Evolutionary conservation across 2,329 filamentous ascomycete species (phyloP).

Genomic region (Coniochaeta ligniaria): DNA sequence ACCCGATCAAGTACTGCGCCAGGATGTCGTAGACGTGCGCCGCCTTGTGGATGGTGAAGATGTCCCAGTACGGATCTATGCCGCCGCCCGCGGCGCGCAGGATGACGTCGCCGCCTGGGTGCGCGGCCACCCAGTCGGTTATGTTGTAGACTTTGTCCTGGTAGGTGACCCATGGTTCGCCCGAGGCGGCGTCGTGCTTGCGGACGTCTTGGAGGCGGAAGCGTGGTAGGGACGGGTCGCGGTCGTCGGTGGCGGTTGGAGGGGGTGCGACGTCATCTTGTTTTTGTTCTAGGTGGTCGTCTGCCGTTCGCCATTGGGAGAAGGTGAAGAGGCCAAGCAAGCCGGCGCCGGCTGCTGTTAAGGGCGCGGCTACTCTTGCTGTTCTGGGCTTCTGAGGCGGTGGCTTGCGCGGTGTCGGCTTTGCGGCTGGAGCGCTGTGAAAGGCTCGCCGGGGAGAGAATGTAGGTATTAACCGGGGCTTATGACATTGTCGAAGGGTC

Average conservation of each 20-base stretch:
- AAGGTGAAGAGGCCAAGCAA: slow-evolving; percentile 7
- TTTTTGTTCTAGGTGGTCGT: not conserved
- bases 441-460: not conserved
- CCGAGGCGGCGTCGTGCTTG: slow-evolving; percentile 43
- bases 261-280: not conserved
- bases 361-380: not conserved
- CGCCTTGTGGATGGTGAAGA: slow-evolving; percentile 62
- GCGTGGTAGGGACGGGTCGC: slow-evolving; percentile 36
- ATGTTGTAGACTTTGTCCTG: slow-evolving; percentile 63
- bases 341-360: not conserved
- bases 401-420: not conserved
- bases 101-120: slow-evolving; percentile 63
- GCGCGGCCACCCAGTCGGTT: slow-evolving; percentile 58
- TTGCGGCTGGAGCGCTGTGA: not conserved
- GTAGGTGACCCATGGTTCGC: slow-evolving; percentile 56
- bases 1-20: slow-evolving; percentile 56
- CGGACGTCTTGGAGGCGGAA: slow-evolving; percentile 44
- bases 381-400: not conserved
- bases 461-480: not conserved
- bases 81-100: slow-evolving; percentile 56
- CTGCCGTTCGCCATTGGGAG: slow-evolving; percentile 6
- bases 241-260: slow-evolving; percentile 13
- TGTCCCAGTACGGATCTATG: slow-evolving; percentile 63
- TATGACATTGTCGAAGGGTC: not conserved
- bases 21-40: slow-evolving; percentile 59